Base-by-base conservation (phyloP, 306 rosid genomes). In the Cyclanthera cordifolia region DNA sequence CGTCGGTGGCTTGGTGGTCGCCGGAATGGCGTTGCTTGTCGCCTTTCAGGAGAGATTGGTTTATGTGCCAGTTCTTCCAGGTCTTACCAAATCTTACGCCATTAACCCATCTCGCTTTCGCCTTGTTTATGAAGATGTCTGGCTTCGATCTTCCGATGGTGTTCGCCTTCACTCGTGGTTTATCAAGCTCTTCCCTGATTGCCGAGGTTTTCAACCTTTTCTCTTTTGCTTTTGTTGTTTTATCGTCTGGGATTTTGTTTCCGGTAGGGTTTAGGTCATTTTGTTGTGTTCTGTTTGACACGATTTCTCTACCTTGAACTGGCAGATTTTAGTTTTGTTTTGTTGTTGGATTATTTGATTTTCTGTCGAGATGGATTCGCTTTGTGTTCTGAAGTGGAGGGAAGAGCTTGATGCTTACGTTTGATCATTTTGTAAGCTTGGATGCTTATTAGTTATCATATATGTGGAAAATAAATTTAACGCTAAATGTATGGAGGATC, bases 81-180 rank as follows among this genome's bases (percentile, higher is more conserved):
- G 99, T 5, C 86, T 90, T 53, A 75, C 90, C 67, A 94, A 88
- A 76, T 85, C 99, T 54, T 94, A 94, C 79, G 67, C 90, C 39
- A 76, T 88, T 53, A 90, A 78, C 3, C 99, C 99, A 3, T 80
- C 97, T 37, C 91, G 99, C 8, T 87, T 94, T 77, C 77, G 96
- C 0, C 95, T 94, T 77, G 0, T 77, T 58, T 94, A 88, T 76
- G 97, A 94, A 64, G 99, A 94, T 53, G 63, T 94, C 53, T 90
- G 97, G 97, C 92, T 94, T 75, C 79, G 76, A 43, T 88, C 99
- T 69, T 79, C 91, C 43, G 99, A 94, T 55, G 99, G 99, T 39
- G 87, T 94, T 52, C 90, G 90, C 30, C 99, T 94, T 34, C 99
- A 94, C 63, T 84, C 97, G 46, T 94, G 99, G 99, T 94, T 94